Percentiles rank a stretch among this genome's conserved stretches.
phyloP scores from a whole-genome alignment of 768 basidiomycete genomes.

The Collybia nuda region DNA sequence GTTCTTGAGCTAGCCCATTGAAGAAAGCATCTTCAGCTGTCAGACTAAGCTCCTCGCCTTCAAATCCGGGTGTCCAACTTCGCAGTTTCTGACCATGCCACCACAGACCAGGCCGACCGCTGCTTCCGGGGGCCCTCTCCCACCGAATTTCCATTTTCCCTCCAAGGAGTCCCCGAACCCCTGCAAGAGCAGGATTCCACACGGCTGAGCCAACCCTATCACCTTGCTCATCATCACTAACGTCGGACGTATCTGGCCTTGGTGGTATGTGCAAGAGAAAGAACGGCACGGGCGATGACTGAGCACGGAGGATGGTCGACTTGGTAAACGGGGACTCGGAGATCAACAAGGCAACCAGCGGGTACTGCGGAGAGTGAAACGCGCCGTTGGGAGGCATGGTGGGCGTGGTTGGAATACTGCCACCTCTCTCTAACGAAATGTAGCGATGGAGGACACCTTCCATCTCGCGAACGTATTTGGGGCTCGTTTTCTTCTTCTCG shows the following conservation, averaged over 20 bases:
- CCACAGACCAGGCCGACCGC: constrained; percentile 45
- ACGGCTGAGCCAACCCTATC: constrained; percentile 47
- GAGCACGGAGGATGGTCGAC: constrained; percentile 64
- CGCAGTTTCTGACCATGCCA: constrained; percentile 35
- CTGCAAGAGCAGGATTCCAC: constrained; percentile 70
- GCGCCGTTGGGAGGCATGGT: neutral
- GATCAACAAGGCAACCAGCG: constrained; percentile 71
- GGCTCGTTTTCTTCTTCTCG: constrained; percentile 77
- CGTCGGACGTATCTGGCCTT: constrained; percentile 3
- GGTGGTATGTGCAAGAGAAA: constrained; percentile 78
- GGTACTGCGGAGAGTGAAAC: constrained; percentile 17
- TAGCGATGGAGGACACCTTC: constrained; percentile 81
- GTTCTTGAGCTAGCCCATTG: constrained; percentile 5
- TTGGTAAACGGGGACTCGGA: constrained; percentile 83
- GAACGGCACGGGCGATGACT: constrained; percentile 76
- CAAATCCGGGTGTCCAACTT: constrained; percentile 33
- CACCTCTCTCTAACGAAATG: constrained; percentile 18
- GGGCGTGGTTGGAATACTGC: neutral
- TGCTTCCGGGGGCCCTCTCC: constrained; percentile 43
- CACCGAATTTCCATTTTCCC: constrained; percentile 67
- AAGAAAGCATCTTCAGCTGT: constrained; percentile 7
- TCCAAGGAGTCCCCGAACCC: constrained; percentile 51
- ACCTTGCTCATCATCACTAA: constrained; percentile 8
- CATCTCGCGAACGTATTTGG: constrained; percentile 82
- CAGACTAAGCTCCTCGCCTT: constrained; percentile 3